phyloP scores from a whole-genome alignment of 2,329 filamentous ascomycete species.

The Fonsecaea monophora region DNA sequence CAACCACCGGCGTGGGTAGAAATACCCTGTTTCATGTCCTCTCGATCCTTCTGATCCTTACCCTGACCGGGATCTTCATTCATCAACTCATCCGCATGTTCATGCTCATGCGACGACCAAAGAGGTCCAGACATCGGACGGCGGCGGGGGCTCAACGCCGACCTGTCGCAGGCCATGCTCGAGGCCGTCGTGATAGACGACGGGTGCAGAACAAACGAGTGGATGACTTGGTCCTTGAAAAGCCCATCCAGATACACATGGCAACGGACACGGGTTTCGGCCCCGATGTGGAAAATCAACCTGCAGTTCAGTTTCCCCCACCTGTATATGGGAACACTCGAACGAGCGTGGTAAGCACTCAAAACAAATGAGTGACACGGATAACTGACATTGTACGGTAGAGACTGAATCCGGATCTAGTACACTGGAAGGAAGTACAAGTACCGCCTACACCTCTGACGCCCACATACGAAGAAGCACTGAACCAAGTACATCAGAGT shows the following conservation, averaged over 20 bases:
- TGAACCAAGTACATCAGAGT: slow-evolving; percentile 30
- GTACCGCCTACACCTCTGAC: slow-evolving; percentile 46
- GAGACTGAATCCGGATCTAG: slow-evolving; percentile 78
- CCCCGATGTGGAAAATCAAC: slow-evolving; percentile 49
- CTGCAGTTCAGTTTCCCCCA: slow-evolving; percentile 64
- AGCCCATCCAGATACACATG: slow-evolving; percentile 78
- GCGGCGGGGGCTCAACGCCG: slow-evolving; percentile 46
- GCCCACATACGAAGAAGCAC: slow-evolving; percentile 39
- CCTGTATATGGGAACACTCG: slow-evolving; percentile 88
- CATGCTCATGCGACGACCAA: slow-evolving; percentile 65
- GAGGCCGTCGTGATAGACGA: slow-evolving; percentile 49
- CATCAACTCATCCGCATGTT: slow-evolving; percentile 77
- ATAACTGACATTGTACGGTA: slow-evolving; percentile 43
- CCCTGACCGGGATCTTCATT: slow-evolving; percentile 78
- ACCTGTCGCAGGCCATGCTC: slow-evolving; percentile 65
- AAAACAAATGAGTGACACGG: background rate
- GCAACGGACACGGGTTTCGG: slow-evolving; percentile 75
- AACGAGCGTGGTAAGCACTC: slow-evolving; percentile 73
- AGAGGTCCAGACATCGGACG: slow-evolving; percentile 44
- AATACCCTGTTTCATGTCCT: slow-evolving; percentile 78
- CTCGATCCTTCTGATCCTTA: slow-evolving; percentile 77
- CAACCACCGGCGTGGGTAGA: slow-evolving; percentile 68
- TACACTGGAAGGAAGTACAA: slow-evolving; percentile 73
- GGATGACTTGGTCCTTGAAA: slow-evolving; percentile 55
- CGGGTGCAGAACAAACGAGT: slow-evolving; percentile 44